phyloP scores from a whole-genome alignment of 148 eudicot genomes.

The Spergularia bocconei region DNA sequence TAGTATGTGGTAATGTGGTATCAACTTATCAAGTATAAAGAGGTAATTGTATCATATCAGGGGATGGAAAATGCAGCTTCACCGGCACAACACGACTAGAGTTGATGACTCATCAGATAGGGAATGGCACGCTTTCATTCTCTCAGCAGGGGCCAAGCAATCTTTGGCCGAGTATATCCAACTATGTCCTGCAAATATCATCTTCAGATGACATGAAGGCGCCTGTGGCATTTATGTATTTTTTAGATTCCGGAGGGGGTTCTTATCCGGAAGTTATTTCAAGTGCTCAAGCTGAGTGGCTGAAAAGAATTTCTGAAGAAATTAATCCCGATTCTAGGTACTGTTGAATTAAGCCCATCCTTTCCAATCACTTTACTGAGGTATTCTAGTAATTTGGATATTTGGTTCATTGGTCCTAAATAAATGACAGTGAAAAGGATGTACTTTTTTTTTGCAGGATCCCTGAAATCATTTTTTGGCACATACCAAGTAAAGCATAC shows the following conservation, averaged over 20 bases:
- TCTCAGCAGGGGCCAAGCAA: constrained; percentile 54
- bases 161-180: constrained; percentile 86
- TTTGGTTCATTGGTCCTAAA: too few relatives aligned
- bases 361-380: not conserved
- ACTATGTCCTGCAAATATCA: constrained; percentile 56
- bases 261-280: constrained; percentile 81
- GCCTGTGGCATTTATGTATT: constrained; percentile 57
- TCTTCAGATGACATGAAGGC: constrained; percentile 37
- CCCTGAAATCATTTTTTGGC: constrained; percentile 27
- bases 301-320: constrained; percentile 44
- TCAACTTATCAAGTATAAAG: not conserved
- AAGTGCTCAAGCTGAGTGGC: constrained; percentile 69
- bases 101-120: constrained; percentile 57
- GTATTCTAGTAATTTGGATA: too few relatives aligned
- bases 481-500: constrained; percentile 30
- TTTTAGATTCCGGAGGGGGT: constrained; percentile 92
- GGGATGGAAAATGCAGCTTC: constrained; percentile 54
- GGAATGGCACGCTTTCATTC: constrained; percentile 34
- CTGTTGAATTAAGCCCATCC: not conserved
- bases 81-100: constrained; percentile 59
- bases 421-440: too few relatives aligned
- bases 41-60: constrained; percentile 12
- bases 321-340: constrained; percentile 74
- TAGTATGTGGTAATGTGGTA: too few relatives aligned
- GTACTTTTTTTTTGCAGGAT: constrained; percentile 24